Evolutionary conservation across 2,329 filamentous ascomycete species (phyloP), one percentile per base, ranked within the genome.

Genomic region (Diaporthe citrichinensis): DNA sequence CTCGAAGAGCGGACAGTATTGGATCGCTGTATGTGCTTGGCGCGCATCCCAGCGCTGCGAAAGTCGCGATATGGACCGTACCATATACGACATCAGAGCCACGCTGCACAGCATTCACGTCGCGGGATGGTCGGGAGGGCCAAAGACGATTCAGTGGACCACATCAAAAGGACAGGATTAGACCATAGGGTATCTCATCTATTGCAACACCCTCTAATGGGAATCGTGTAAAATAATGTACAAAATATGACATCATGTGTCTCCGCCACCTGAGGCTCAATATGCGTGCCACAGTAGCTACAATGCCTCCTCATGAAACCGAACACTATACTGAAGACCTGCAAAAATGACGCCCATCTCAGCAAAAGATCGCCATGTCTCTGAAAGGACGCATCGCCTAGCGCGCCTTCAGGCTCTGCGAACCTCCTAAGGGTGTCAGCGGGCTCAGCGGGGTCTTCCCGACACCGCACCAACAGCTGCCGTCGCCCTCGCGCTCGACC

Each of bases 401-500:
- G 36, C 76, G 73, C 69, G 61, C 76, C 71, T 77, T 77, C 39
- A 75, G 62, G 51, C 69, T 75, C 57, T 75, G 69, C 58, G 73
- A 62, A 44, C 55, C 49, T 34, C 61, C 67, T 10, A 61, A n/a
- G 15, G 73, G 73, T 14, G 44, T 71, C 41, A 74, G 25, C 8
- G 76, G 76, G 72, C 80, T 81, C 39, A 84, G 71, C 49, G 82
- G 81, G 67, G 80, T 83, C 61, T 85, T 81, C 23, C 83, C 86
- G 76, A 85, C 84, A 10, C 87, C 87, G 78, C 91, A 93, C 91
- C 91, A 93, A 79, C 91, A 93, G 28, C 85, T 87, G 55, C 83
- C 81, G 74, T 98, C 95, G 0, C 94, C 94, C 80, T 98, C 95
- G 62, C 93, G 88, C 84, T 98, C 96, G 1, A 98, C 94, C 84